Percentiles rank a stretch among this genome's conserved stretches.
Evolutionary conservation across 2,329 filamentous ascomycete genomes (phyloP).

Genomic region (Epichloe sp.): DNA sequence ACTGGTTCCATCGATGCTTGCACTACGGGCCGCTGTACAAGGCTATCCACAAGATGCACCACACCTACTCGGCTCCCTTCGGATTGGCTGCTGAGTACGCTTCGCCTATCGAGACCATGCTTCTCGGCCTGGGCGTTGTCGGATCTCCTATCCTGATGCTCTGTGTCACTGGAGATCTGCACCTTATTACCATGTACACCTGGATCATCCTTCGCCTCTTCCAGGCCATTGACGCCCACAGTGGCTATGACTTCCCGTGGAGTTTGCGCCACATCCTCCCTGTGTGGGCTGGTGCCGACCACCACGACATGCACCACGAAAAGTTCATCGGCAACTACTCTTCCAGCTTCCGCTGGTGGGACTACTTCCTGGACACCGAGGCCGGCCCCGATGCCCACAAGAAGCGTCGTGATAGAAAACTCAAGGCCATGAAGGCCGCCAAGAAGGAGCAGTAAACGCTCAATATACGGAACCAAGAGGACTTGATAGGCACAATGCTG

Average conservation of each 20-base stretch:
- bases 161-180: constrained; percentile 69
- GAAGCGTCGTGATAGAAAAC: constrained; percentile 67
- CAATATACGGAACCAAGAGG: background rate
- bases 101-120: constrained; percentile 92
- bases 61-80: constrained; percentile 96
- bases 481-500: background rate
- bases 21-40: constrained; percentile 96
- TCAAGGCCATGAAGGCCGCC: constrained; percentile 43
- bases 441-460: constrained; percentile 51
- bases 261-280: constrained; percentile 89
- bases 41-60: constrained; percentile 96
- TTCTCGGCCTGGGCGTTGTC: constrained; percentile 79
- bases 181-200: constrained; percentile 93
- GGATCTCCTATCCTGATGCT: constrained; percentile 74
- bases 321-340: constrained; percentile 97
- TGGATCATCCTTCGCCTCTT: constrained; percentile 91
- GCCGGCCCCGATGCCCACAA: constrained; percentile 77
- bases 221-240: constrained; percentile 96
- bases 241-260: constrained; percentile 97
- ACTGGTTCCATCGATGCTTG: constrained; percentile 86
- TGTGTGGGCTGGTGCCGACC: constrained; percentile 94
- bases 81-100: constrained; percentile 95
- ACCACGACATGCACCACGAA: constrained; percentile 96
- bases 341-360: constrained; percentile 99
- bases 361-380: constrained; percentile 87